Conservation (phyloP, 164 flowering plant genomes). For the Pachysandra terminalis region DNA sequence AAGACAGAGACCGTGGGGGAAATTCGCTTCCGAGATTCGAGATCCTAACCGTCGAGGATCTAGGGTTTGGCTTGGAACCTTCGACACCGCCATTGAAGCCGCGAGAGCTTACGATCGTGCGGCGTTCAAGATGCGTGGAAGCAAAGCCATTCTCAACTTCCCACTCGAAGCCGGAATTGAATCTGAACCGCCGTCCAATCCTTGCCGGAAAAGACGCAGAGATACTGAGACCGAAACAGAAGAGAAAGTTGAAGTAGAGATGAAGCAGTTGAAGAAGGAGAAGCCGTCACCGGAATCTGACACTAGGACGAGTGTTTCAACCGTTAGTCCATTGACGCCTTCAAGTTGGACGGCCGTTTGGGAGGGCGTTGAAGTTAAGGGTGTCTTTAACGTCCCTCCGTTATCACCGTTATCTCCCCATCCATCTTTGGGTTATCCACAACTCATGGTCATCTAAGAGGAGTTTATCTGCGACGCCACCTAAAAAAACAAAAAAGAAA, state of each 20-base stretch:
- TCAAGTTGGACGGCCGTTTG: slow-evolving; percentile 7
- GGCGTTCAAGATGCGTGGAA: slow-evolving; percentile 42
- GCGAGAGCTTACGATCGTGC: slow-evolving; percentile 50
- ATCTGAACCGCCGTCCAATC: slow-evolving; percentile 18
- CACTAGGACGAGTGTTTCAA: not conserved
- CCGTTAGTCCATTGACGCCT: slow-evolving; percentile 6
- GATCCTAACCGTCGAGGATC: slow-evolving; percentile 37
- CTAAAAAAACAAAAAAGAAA: no score
- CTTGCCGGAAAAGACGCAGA: slow-evolving; percentile 30
- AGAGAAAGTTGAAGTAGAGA: slow-evolving; percentile 1
- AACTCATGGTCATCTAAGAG: slow-evolving; percentile 12
- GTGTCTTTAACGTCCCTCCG: slow-evolving; percentile 29
- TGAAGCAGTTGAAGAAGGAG: not conserved
- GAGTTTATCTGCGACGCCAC: no score
- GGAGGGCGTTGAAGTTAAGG: no score
- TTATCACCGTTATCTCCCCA: slow-evolving; percentile 38
- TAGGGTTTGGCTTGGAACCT: slow-evolving; percentile 47
- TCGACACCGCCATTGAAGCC: slow-evolving; percentile 40
- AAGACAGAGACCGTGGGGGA: slow-evolving; percentile 45
- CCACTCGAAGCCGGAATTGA: slow-evolving; percentile 42
- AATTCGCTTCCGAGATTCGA: slow-evolving; percentile 49
- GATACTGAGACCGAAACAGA: not conserved
- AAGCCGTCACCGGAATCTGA: not conserved
- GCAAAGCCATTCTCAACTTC: no score
- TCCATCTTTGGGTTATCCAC: slow-evolving; percentile 13